Evolutionary conservation across 352 stramenopile genomes (phyloP).

Genomic region (Phytophthora tentaculata): DNA sequence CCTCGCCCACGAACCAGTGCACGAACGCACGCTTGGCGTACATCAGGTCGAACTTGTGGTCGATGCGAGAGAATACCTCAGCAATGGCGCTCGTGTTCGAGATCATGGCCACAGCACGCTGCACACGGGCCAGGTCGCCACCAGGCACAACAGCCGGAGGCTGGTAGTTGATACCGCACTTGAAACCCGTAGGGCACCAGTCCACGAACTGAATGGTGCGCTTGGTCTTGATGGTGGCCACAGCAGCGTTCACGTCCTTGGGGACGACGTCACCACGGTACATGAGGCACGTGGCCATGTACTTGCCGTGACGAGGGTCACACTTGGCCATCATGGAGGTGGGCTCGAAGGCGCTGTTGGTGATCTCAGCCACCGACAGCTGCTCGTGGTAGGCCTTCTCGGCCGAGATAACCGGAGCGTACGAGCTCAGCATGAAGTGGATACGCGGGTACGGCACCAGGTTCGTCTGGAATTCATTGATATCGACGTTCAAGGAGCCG

Average conservation of each 20-base stretch:
- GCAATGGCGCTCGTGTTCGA: constrained; percentile 98
- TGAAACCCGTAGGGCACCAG: constrained; percentile 96
- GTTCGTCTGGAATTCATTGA: constrained; percentile 98
- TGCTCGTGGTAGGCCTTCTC: constrained; percentile 80
- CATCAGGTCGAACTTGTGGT: constrained; percentile 99
- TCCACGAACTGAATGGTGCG: not conserved
- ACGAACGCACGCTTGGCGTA: constrained; percentile 58
- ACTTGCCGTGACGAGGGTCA: constrained; percentile 54
- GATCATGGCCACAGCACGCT: constrained; percentile 98
- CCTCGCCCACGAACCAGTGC: constrained; percentile 15
- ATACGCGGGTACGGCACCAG: constrained; percentile 97
- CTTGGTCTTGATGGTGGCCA: constrained; percentile 89
- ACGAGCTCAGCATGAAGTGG: constrained; percentile 98
- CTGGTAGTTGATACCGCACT: constrained; percentile 96
- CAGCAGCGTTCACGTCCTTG: constrained; percentile 94
- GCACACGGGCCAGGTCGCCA: constrained; percentile 95
- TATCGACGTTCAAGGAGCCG: constrained; percentile 96
- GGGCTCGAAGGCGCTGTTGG: constrained; percentile 96
- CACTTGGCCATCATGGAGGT: constrained; percentile 89
- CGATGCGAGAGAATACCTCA: constrained; percentile 96
- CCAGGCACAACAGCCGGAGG: constrained; percentile 93
- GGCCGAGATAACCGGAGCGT: constrained; percentile 95
- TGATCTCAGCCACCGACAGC: constrained; percentile 93
- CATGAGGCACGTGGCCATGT: constrained; percentile 92
- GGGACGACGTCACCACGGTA: constrained; percentile 96